These are phyloP conservation scores for Mrakia blollopis DNA, from an alignment of 768 basidiomycete species.

Conservation along the genomic window DNA sequence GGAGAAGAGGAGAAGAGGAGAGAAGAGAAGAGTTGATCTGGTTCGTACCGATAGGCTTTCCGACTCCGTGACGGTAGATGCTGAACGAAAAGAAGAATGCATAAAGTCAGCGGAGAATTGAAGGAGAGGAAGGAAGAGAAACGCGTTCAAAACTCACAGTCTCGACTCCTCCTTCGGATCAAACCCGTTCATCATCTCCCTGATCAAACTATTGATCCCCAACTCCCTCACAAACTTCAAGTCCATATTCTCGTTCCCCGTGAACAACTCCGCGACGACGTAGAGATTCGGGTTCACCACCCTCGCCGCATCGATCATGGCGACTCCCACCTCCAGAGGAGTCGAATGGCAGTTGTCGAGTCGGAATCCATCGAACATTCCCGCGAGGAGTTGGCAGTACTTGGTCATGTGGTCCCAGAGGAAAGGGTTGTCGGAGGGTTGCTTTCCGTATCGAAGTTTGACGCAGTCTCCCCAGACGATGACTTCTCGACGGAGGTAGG, in stretches of 20 bases:
- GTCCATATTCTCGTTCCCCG: conserved; percentile 92
- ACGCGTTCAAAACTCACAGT: conserved; percentile 45
- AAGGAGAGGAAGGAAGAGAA: neutral
- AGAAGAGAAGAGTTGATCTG: conserved; percentile 10
- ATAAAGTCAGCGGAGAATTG: conserved; percentile 6
- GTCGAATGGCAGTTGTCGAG: conserved; percentile 99
- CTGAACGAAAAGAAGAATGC: conserved; percentile 19
- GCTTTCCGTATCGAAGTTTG: conserved; percentile 86
- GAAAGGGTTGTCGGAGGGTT: conserved; percentile 80
- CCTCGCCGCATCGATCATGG: conserved; percentile 84
- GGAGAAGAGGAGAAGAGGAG: neutral
- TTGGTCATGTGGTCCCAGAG: conserved; percentile 84
- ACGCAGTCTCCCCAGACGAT: conserved; percentile 99
- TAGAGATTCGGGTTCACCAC: conserved; percentile 88
- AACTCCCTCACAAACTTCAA: conserved; percentile 81
- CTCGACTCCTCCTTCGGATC: conserved; percentile 87
- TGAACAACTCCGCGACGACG: conserved; percentile 94
- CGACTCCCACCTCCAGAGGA: conserved; percentile 91
- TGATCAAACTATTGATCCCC: conserved; percentile 86
- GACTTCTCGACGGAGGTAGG: conserved; percentile 90
- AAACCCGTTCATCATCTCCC: conserved; percentile 80
- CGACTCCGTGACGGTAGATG: conserved; percentile 82
- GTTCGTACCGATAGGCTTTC: conserved; percentile 77
- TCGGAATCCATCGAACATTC: conserved; percentile 87
- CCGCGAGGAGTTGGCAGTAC: conserved; percentile 76